These are phyloP conservation scores for Carex arenaria DNA, from an alignment of 202 grass and related monocot genomes.

Conservation along the genomic window DNA sequence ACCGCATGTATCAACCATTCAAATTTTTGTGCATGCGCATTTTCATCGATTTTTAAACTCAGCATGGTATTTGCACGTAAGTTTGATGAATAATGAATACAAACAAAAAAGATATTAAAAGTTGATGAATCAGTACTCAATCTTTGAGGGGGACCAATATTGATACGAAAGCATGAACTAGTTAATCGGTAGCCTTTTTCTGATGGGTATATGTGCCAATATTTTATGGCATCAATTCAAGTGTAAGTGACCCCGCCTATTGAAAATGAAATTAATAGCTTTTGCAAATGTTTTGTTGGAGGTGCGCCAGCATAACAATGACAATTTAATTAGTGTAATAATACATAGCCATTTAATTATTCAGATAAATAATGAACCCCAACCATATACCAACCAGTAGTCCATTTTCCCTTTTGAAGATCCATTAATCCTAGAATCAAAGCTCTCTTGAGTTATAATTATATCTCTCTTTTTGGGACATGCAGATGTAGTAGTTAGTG, in stretches of 20 bases:
- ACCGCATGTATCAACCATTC: not conserved
- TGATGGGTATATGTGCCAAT: not conserved
- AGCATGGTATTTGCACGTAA: not conserved
- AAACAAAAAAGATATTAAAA: not conserved
- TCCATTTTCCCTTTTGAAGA: not conserved
- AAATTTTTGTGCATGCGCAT: not conserved
- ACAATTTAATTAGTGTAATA: not conserved
- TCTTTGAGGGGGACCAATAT: not conserved
- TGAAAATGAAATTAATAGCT: constrained; percentile 9
- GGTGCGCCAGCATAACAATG: not conserved
- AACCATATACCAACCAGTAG: not conserved
- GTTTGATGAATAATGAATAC: not conserved
- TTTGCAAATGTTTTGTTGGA: not conserved
- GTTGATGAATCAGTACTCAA: not conserved
- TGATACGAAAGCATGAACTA: not conserved
- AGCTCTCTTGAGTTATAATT: not conserved
- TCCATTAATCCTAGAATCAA: not conserved
- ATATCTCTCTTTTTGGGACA: no score
- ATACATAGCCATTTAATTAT: not conserved
- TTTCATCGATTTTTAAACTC: not conserved
- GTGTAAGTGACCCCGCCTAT: not conserved
- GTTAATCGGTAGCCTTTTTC: not conserved
- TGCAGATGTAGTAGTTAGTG: no score
- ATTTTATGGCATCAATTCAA: not conserved
- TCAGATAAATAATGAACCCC: not conserved